Percentiles rank a stretch among this genome's conserved stretches.
Conservation (phyloP, 164 flowering plant genomes). For the Litsea cubeba region DNA sequence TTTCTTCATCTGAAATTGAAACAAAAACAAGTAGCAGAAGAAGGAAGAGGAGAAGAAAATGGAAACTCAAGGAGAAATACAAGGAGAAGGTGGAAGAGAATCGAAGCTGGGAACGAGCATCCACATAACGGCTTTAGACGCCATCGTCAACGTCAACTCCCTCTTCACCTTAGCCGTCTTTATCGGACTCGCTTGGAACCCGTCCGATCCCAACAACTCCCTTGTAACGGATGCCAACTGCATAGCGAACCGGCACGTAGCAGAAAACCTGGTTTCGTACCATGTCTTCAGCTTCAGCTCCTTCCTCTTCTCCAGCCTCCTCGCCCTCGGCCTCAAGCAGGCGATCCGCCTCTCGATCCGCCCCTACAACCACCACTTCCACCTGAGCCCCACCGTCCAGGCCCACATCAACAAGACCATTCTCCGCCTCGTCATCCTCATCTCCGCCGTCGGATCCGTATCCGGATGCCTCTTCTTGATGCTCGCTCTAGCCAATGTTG, state of each 20-base stretch:
- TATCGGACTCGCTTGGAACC: constrained; percentile 76
- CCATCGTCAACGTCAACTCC: constrained; percentile 76
- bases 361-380: not conserved
- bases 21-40: too few relatives aligned
- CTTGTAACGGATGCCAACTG: constrained; percentile 33
- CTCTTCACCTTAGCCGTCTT: constrained; percentile 80
- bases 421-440: constrained; percentile 50
- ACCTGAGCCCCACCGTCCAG: constrained; percentile 5
- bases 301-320: constrained; percentile 87
- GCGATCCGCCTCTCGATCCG: constrained; percentile 30
- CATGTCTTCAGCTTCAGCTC: constrained; percentile 85
- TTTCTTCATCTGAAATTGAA: too few relatives aligned
- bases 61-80: not conserved
- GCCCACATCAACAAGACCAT: constrained; percentile 37
- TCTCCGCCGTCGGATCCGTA: constrained; percentile 61
- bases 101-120: constrained; percentile 29
- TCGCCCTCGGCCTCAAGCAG: constrained; percentile 70
- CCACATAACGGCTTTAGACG: constrained; percentile 76
- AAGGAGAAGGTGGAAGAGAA: not conserved
- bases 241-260: constrained; percentile 26
- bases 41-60: not conserved
- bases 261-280: constrained; percentile 50
- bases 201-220: constrained; percentile 33
- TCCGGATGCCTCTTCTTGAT: constrained; percentile 69
- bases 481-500: constrained; percentile 67